Conservation (phyloP, 495 filamentous ascomycete genomes). For the Physcia stellaris region DNA sequence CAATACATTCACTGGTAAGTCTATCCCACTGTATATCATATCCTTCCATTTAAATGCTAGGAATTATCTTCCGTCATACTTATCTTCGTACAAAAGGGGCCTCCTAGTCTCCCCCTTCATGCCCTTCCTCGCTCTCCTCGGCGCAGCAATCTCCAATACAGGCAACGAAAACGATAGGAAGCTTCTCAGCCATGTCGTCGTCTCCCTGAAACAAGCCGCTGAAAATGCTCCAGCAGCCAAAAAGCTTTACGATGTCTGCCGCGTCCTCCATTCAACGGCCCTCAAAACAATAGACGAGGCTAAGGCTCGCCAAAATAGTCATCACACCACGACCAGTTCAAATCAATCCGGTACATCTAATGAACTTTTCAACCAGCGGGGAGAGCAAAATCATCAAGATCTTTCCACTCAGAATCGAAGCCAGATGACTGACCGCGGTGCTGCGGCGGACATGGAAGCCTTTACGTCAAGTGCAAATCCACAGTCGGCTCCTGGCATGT, state of each 20-base stretch:
- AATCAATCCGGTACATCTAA: no score
- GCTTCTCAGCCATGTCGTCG: conserved; percentile 4
- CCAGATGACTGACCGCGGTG: no score
- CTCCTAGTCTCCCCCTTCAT: conserved; percentile 8
- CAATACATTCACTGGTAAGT: conserved; percentile 5
- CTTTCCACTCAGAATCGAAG: no score
- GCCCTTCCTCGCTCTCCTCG: conserved; percentile 10
- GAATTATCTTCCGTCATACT: conserved; percentile 1
- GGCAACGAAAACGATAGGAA: conserved; percentile 5
- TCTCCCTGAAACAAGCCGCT: conserved; percentile 7
- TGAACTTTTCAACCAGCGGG: no score
- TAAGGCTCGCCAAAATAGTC: no score
- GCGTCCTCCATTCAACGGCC: conserved; percentile 1
- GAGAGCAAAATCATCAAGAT: no score
- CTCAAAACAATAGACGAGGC: no score
- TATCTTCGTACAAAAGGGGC: conserved; percentile 3
- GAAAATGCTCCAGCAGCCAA: conserved; percentile 1
- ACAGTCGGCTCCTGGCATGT: no score
- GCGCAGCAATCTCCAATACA: conserved; percentile 4
- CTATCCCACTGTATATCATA: no score
- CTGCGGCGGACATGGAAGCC: no score
- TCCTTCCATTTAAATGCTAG: neutral
- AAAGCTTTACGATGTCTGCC: conserved; percentile 7
- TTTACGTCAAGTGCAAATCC: no score
- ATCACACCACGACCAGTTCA: no score